phyloP scores from a whole-genome alignment of 2,329 filamentous ascomycete species.

The Cyphellophora europaea region DNA sequence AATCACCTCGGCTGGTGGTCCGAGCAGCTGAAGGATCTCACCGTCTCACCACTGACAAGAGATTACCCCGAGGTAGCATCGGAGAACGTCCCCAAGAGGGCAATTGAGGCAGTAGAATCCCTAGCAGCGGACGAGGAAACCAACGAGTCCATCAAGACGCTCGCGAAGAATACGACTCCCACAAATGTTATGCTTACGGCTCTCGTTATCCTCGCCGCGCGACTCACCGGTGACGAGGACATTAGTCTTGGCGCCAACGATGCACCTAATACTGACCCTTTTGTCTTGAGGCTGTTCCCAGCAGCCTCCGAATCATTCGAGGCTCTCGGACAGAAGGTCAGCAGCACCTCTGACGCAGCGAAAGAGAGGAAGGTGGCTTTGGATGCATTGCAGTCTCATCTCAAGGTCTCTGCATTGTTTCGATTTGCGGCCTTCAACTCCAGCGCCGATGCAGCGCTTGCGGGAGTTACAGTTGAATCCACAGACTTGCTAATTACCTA shows the following conservation, averaged over 20 bases:
- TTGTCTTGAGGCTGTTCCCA: conserved; percentile 35
- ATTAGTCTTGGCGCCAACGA: conserved; percentile 36
- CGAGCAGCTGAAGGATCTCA: conserved; percentile 30
- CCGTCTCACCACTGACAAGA: conserved; percentile 33
- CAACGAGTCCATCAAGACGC: conserved; percentile 28
- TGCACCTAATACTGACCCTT: conserved; percentile 33
- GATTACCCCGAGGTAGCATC: conserved; percentile 31
- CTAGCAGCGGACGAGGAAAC: conserved; percentile 27
- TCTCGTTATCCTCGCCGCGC: conserved; percentile 33
- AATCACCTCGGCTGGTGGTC: conserved; percentile 33
- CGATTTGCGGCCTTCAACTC: conserved; percentile 38
- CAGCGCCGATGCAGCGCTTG: conserved; percentile 24
- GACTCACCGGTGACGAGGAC: conserved; percentile 40
- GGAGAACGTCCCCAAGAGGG: conserved; percentile 23
- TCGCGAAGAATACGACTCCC: conserved; percentile 25
- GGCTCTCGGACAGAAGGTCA: conserved; percentile 29
- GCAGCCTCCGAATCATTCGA: conserved; percentile 30
- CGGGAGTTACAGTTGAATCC: conserved; percentile 34
- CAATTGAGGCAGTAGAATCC: conserved; percentile 34
- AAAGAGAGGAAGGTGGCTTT: conserved; percentile 8
- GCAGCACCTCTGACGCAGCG: conserved; percentile 16
- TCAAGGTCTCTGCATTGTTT: conserved; percentile 30
- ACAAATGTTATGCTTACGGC: conserved; percentile 35
- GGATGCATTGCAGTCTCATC: conserved; percentile 7
- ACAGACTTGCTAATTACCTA: conserved; percentile 33